Evolutionary conservation across 176 grass and related monocot genomes (phyloP).

Genomic region (Oryza glumipatula): DNA sequence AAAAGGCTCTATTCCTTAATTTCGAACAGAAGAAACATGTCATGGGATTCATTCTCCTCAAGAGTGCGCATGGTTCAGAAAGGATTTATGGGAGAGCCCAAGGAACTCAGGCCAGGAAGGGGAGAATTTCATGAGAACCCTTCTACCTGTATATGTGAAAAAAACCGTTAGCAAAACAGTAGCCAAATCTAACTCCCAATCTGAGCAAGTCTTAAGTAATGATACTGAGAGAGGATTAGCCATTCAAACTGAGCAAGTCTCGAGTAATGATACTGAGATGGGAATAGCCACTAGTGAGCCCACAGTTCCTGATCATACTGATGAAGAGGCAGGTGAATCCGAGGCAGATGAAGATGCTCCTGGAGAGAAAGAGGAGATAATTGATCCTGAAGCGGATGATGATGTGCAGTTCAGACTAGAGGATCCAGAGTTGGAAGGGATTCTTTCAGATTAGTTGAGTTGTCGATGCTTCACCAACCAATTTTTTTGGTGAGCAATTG

Average conservation of each 20-base stretch:
- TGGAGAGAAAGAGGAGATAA: slow-evolving; percentile 27
- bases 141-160: slow-evolving; percentile 71
- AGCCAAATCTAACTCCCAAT: slow-evolving; percentile 21
- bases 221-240: background rate
- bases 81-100: slow-evolving; percentile 83
- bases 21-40: slow-evolving; percentile 64
- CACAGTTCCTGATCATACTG: slow-evolving; percentile 22
- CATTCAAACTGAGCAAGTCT: background rate
- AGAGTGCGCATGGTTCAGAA: slow-evolving; percentile 55
- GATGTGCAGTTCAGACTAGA: slow-evolving; percentile 45
- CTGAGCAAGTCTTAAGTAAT: background rate
- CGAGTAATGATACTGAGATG: background rate
- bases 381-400: slow-evolving; percentile 42
- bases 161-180: slow-evolving; percentile 22
- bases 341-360: slow-evolving; percentile 49
- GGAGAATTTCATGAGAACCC: slow-evolving; percentile 83
- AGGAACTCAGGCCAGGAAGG: slow-evolving; percentile 66
- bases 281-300: slow-evolving; percentile 26
- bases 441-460: slow-evolving; percentile 62
- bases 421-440: slow-evolving; percentile 60
- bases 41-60: slow-evolving; percentile 64
- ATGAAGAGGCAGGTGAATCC: slow-evolving; percentile 42
- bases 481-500: slow-evolving; percentile 27
- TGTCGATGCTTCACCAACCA: slow-evolving; percentile 20
- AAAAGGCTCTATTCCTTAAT: slow-evolving; percentile 66